phyloP scores from a whole-genome alignment of 2,329 filamentous ascomycete genomes.

The Xylaria sp. region DNA sequence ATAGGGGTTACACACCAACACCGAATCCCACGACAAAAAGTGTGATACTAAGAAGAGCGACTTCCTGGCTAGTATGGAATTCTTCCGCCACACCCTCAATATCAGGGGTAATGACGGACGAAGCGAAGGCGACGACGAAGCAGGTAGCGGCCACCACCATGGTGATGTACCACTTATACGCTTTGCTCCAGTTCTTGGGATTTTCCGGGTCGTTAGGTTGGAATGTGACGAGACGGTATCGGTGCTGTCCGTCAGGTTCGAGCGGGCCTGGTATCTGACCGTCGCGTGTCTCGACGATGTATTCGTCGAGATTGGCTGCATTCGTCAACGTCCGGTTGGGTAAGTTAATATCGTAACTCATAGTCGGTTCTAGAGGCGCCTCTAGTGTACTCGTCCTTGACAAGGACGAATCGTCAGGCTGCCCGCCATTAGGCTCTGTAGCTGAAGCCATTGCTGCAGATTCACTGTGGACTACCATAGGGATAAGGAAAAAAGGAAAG shows the following conservation, averaged over 20 bases:
- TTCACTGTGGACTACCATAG: slow-evolving; percentile 8
- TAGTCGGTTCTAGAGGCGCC: slow-evolving; percentile 19
- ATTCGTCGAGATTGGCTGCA: slow-evolving; percentile 73
- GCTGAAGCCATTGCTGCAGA: slow-evolving; percentile 24
- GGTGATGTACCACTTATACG: slow-evolving; percentile 84
- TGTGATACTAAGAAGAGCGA: slow-evolving; percentile 76
- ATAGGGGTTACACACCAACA: slow-evolving; percentile 63
- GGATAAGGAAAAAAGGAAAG: neutral
- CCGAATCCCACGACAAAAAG: slow-evolving; percentile 87
- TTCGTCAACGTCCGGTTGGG: slow-evolving; percentile 73
- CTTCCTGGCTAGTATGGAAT: slow-evolving; percentile 77
- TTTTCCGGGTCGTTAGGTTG: slow-evolving; percentile 77
- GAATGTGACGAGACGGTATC: slow-evolving; percentile 74
- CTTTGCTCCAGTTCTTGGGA: slow-evolving; percentile 86
- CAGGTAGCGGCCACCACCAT: slow-evolving; percentile 84
- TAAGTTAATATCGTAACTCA: slow-evolving; percentile 59
- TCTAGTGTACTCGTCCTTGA: slow-evolving; percentile 30
- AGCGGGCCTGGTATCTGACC: slow-evolving; percentile 69
- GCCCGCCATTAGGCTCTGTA: neutral
- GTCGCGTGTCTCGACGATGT: slow-evolving; percentile 67
- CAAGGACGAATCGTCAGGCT: slow-evolving; percentile 14
- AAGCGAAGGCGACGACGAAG: slow-evolving; percentile 78
- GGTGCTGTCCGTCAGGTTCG: slow-evolving; percentile 45
- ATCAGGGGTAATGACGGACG: slow-evolving; percentile 82
- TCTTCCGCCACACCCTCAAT: slow-evolving; percentile 70